Evolutionary conservation across 495 filamentous ascomycete species (phyloP).

Genomic region (Letharia lupina): DNA sequence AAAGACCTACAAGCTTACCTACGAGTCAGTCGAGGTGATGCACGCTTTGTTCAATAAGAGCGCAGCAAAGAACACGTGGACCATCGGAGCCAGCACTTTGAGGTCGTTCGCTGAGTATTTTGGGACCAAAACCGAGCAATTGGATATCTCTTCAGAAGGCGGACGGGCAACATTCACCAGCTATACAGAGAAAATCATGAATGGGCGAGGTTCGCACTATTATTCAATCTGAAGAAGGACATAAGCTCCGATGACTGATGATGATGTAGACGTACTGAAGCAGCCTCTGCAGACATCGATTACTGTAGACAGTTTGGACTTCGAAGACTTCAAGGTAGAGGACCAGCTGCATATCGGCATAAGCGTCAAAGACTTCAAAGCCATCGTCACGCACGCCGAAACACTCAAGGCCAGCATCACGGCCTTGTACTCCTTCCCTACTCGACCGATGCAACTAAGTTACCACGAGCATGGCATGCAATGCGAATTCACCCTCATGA

Average conservation of each 20-base stretch:
- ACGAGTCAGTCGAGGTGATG: conserved; percentile 71
- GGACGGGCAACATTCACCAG: conserved; percentile 75
- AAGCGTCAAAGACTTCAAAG: conserved; percentile 89
- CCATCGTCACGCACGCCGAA: conserved; percentile 78
- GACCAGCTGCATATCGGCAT: conserved; percentile 80
- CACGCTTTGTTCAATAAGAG: conserved; percentile 79
- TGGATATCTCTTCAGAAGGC: conserved; percentile 74
- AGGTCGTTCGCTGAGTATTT: conserved; percentile 88
- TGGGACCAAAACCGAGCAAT: conserved; percentile 77
- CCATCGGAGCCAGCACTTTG: conserved; percentile 62
- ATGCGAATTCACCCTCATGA: conserved; percentile 92
- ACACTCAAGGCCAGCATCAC: conserved; percentile 60
- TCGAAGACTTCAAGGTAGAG: conserved; percentile 70
- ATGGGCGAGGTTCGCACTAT: conserved; percentile 59
- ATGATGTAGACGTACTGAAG: conserved; percentile 66
- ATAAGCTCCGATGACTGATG: conserved; percentile 15
- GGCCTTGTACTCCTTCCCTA: conserved; percentile 72
- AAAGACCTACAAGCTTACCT: conserved; percentile 86
- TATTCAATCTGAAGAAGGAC: not conserved
- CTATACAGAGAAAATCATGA: conserved; percentile 83
- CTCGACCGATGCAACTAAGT: conserved; percentile 71
- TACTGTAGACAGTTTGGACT: conserved; percentile 76
- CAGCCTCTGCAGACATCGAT: conserved; percentile 91
- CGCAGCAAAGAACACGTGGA: conserved; percentile 66
- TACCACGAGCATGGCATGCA: conserved; percentile 68